A percentile compares a stretch with the other conserved stretches of the same genome.
These are phyloP conservation scores for Ambrosia hybrid DNA, from an alignment of 140 eudicot species.

Conservation along the genomic window DNA sequence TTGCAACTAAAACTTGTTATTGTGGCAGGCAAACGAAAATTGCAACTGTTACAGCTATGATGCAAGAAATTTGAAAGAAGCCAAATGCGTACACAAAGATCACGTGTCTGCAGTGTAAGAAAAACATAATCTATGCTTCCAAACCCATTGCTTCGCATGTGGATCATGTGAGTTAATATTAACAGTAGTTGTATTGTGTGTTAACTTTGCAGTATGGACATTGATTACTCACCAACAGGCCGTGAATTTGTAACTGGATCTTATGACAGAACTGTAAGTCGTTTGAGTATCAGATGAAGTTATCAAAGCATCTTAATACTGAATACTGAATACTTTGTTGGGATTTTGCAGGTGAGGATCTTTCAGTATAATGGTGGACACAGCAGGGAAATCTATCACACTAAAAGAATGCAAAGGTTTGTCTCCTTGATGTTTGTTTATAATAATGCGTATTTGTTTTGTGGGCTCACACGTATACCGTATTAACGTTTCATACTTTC, in stretches of 20 bases:
- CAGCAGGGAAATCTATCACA: conserved; percentile 97
- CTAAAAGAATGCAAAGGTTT: conserved; percentile 99
- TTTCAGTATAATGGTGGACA: conserved; percentile 93
- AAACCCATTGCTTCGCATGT: background rate
- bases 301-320: background rate
- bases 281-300: background rate
- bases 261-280: conserved; percentile 87
- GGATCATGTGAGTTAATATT: conserved; percentile 2
- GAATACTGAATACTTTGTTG: background rate
- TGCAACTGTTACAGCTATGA: conserved; percentile 88
- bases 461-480: background rate
- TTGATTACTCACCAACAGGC: conserved; percentile 97
- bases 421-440: background rate
- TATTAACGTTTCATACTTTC: background rate
- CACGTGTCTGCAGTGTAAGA: conserved; percentile 98
- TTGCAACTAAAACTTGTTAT: conserved; percentile 9
- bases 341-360: conserved; percentile 63
- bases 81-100: conserved; percentile 90
- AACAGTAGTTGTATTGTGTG: background rate
- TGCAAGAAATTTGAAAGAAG: conserved; percentile 70
- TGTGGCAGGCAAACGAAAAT: conserved; percentile 83
- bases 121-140: conserved; percentile 1
- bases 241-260: conserved; percentile 99
- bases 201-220: conserved; percentile 70
- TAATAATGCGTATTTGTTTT: background rate